Percentiles rank a stretch among this genome's conserved stretches.
phyloP scores from a whole-genome alignment of 2,329 filamentous ascomycete genomes.

The Microcera coccophila region DNA sequence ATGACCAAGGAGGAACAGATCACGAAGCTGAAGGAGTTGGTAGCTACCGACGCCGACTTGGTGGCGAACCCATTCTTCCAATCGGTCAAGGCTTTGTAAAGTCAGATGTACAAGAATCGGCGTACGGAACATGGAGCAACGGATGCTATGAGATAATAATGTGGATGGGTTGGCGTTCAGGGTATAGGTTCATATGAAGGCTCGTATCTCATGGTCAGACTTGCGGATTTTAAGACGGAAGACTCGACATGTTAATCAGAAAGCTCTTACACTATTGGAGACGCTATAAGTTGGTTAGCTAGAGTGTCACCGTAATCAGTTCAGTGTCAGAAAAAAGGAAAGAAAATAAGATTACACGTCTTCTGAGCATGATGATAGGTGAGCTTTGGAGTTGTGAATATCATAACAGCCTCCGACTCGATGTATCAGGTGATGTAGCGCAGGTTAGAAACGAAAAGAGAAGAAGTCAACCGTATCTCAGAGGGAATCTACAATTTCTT shows the following conservation, averaged over 20 bases:
- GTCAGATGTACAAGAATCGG: not conserved
- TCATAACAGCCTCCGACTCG: constrained; percentile 48
- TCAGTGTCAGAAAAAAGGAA: not conserved
- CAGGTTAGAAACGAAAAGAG: constrained; percentile 1
- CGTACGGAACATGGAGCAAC: not conserved
- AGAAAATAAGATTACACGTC: not conserved
- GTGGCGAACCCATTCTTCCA: constrained; percentile 67
- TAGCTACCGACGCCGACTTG: constrained; percentile 65
- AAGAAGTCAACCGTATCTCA: constrained; percentile 21
- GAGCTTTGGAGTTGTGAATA: constrained; percentile 37
- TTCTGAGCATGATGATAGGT: constrained; percentile 15
- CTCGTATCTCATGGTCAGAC: not conserved
- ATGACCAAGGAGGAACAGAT: constrained; percentile 75
- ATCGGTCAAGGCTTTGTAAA: constrained; percentile 53
- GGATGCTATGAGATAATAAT: not conserved
- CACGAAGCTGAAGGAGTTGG: constrained; percentile 71
- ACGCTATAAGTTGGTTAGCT: constrained; percentile 2
- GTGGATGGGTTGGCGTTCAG: not conserved
- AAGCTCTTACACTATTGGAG: not conserved
- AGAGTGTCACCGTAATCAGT: not conserved
- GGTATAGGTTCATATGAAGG: not conserved
- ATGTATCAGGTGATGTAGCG: constrained; percentile 29
- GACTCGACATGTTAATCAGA: not conserved
- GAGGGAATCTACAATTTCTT: not conserved
- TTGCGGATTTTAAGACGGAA: not conserved